Conservation (phyloP, 495 filamentous ascomycete genomes). For the Penicillium mononematosum region DNA sequence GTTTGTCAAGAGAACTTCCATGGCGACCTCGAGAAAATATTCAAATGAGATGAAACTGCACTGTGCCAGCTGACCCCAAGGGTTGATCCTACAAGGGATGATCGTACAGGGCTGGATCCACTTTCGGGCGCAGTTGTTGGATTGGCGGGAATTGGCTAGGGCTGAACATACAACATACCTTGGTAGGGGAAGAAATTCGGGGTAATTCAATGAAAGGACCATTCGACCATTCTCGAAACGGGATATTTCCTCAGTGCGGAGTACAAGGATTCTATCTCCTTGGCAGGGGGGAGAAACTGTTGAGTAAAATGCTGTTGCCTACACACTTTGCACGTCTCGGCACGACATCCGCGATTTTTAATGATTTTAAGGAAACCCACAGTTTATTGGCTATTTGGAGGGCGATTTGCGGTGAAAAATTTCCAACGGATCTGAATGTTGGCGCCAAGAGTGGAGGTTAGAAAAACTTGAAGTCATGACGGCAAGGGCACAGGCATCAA, state of each 20-base stretch:
- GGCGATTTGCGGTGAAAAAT: not conserved
- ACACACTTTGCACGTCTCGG: not conserved
- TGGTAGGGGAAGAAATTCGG: not conserved
- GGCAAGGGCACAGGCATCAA: slow-evolving; percentile 15
- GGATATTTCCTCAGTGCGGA: too few relatives aligned
- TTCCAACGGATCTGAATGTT: not conserved
- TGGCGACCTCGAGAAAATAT: not conserved
- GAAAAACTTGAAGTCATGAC: slow-evolving; percentile 8
- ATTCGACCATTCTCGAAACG: too few relatives aligned
- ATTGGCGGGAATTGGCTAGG: slow-evolving; percentile 2
- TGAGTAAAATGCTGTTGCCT: slow-evolving; percentile 12
- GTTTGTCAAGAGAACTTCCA: not conserved
- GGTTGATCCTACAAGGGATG: not conserved
- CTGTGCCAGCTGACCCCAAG: not conserved
- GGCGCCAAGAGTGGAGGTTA: slow-evolving; percentile 8
- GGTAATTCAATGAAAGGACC: too few relatives aligned
- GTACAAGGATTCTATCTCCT: not conserved
- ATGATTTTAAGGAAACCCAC: not conserved
- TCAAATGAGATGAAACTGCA: not conserved
- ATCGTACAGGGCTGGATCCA: slow-evolving; percentile 5
- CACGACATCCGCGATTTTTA: too few relatives aligned
- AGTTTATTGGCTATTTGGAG: not conserved
- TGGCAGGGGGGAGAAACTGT: not conserved
- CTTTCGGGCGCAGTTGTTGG: not conserved
- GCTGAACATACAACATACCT: not conserved